phyloP scores from a whole-genome alignment of 2,329 filamentous ascomycete genomes.

The Trichoderma citrinoviride region DNA sequence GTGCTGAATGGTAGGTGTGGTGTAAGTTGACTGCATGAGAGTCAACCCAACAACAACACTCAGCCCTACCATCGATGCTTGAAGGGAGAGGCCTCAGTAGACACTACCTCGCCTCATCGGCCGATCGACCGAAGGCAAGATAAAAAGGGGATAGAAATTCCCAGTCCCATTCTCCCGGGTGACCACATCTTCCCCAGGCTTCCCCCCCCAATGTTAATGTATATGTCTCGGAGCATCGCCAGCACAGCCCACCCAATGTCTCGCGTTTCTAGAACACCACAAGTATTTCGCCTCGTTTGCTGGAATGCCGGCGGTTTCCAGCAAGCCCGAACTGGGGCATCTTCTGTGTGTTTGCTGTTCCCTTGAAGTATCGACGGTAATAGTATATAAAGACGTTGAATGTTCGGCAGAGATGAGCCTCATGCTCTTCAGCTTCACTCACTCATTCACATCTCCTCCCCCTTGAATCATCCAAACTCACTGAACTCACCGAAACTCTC shows the following conservation, averaged over 20 bases:
- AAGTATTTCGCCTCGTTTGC: constrained; percentile 1
- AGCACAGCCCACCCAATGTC: neutral
- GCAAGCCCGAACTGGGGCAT: neutral
- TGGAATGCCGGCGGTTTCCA: neutral
- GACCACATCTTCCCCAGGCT: too few relatives aligned
- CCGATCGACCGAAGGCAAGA: neutral
- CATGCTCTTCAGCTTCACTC: neutral
- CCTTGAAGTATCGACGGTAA: neutral
- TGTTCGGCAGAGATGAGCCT: neutral
- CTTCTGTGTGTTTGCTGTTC: neutral
- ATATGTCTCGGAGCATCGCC: neutral
- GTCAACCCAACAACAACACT: too few relatives aligned
- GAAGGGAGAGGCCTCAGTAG: too few relatives aligned
- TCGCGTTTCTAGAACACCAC: neutral
- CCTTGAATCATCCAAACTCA: neutral
- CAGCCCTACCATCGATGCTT: too few relatives aligned
- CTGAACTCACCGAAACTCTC: neutral
- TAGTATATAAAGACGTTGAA: neutral
- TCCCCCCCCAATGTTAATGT: too few relatives aligned
- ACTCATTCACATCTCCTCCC: neutral
- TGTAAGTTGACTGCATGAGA: too few relatives aligned
- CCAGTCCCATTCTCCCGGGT: neutral
- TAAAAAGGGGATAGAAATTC: too few relatives aligned
- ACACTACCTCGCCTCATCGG: neutral
- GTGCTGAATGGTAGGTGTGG: too few relatives aligned